Conservation (phyloP, 495 filamentous ascomycete species). For the Aspergillus indologenus region DNA sequence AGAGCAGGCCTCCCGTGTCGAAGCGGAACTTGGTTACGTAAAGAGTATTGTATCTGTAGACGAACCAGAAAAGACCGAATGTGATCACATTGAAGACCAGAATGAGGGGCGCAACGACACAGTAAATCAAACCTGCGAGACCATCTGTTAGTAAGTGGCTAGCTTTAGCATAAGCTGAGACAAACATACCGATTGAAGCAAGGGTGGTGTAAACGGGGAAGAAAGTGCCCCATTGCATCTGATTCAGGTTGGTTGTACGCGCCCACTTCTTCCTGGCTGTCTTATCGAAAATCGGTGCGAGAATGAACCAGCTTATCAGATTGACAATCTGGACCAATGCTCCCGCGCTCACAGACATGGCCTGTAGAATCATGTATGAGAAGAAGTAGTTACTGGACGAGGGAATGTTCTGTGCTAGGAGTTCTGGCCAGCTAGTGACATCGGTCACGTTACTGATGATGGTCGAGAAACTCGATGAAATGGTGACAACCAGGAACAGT, state of each 20-base stretch:
- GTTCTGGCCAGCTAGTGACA: conserved; percentile 57
- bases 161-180: neutral
- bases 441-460: conserved; percentile 61
- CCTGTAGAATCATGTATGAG: conserved; percentile 95
- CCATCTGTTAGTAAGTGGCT: conserved; percentile 8
- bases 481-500: conserved; percentile 88
- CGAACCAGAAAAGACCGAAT: conserved; percentile 92
- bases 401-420: conserved; percentile 81
- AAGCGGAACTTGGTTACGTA: conserved; percentile 89
- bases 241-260: conserved; percentile 73
- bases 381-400: conserved; percentile 96
- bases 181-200: conserved; percentile 72
- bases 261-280: conserved; percentile 88
- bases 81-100: conserved; percentile 92
- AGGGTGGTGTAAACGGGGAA: conserved; percentile 96
- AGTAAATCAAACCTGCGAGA: conserved; percentile 72
- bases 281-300: conserved; percentile 73
- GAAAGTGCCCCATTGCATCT: conserved; percentile 86
- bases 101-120: conserved; percentile 84
- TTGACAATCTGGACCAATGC: conserved; percentile 81
- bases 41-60: conserved; percentile 93
- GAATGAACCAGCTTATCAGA: conserved; percentile 75
- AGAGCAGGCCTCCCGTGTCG: conserved; percentile 91
- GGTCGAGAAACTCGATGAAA: conserved; percentile 73
- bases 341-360: conserved; percentile 83